Percentiles rank a stretch among this genome's conserved stretches.
Conservation (phyloP, 1,139 yeast genomes). For the Lodderomyces jiufengensis region DNA sequence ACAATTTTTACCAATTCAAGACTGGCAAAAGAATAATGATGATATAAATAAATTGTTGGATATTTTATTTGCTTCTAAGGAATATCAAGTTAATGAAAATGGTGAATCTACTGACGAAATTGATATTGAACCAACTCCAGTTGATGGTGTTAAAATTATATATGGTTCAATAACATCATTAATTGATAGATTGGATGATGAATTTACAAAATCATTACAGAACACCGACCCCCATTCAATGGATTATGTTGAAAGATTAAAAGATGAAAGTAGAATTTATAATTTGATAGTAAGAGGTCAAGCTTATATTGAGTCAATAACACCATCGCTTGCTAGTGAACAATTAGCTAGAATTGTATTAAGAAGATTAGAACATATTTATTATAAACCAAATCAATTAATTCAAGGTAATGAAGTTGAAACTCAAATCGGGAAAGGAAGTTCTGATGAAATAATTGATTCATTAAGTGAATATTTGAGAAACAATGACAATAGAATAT, state of each 20-base stretch:
- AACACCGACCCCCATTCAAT: slow-evolving; percentile 92
- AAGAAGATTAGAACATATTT: slow-evolving; percentile 88
- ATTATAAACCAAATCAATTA: slow-evolving; percentile 84
- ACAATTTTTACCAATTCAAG: slow-evolving; percentile 73
- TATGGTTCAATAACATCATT: slow-evolving; percentile 83
- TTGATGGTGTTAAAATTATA: slow-evolving; percentile 71
- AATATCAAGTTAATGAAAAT: slow-evolving; percentile 71
- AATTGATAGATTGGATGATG: slow-evolving; percentile 94
- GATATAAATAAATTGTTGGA: slow-evolving; percentile 64
- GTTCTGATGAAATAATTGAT: slow-evolving; percentile 52
- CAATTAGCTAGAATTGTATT: slow-evolving; percentile 73
- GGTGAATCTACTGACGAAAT: slow-evolving; percentile 78
- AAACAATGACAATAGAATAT: slow-evolving; percentile 33
- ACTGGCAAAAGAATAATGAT: slow-evolving; percentile 71
- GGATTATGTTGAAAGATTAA: slow-evolving; percentile 86
- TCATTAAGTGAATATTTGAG: slow-evolving; percentile 62
- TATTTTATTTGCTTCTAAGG: slow-evolving; percentile 60
- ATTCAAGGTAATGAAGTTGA: slow-evolving; percentile 64
- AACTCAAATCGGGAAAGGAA: slow-evolving; percentile 40
- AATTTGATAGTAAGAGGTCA: slow-evolving; percentile 79
- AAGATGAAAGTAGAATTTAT: slow-evolving; percentile 80
- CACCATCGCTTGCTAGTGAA: slow-evolving; percentile 42
- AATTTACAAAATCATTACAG: slow-evolving; percentile 82
- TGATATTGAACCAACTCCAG: slow-evolving; percentile 70
- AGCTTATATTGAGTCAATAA: slow-evolving; percentile 70